Evolutionary conservation across 2,329 filamentous ascomycete genomes (phyloP).

Genomic region (Coleophoma crateriformis): DNA sequence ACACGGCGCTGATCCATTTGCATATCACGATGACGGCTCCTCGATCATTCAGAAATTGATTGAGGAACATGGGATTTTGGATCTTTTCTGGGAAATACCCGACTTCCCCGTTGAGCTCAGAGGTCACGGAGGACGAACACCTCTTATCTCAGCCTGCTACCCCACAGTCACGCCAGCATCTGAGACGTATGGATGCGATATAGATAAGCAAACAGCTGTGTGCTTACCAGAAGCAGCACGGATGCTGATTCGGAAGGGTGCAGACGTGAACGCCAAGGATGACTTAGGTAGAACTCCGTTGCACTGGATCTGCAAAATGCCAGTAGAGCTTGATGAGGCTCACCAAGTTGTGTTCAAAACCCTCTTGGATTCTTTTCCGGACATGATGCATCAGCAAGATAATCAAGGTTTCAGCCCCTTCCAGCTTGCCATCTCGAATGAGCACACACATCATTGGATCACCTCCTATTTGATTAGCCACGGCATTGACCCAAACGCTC

Average conservation of each 20-base stretch:
- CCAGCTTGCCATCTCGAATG: not conserved
- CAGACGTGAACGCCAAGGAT: slow-evolving; percentile 10
- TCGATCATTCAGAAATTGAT: slow-evolving; percentile 1
- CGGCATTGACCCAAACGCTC: slow-evolving; percentile 5
- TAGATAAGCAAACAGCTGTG: not conserved
- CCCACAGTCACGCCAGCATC: not conserved
- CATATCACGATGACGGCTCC: not conserved
- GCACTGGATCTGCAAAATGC: slow-evolving; percentile 9
- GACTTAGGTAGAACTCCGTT: slow-evolving; percentile 11
- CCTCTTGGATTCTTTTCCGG: no score
- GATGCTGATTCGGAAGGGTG: slow-evolving; percentile 8
- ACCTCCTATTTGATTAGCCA: not conserved
- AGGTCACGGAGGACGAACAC: slow-evolving; percentile 4
- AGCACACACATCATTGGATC: not conserved
- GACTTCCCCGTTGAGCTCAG: slow-evolving; percentile 1
- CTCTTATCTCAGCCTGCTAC: slow-evolving; percentile 3
- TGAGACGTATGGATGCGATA: not conserved
- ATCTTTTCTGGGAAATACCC: slow-evolving; percentile 1
- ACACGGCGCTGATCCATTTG: not conserved
- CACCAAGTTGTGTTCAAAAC: no score
- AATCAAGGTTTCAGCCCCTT: slow-evolving; percentile 7
- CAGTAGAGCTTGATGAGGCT: no score
- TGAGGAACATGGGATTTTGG: slow-evolving; percentile 1
- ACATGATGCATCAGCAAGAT: slow-evolving; percentile 5
- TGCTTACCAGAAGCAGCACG: slow-evolving; percentile 1